Conservation (phyloP, 73 alveolate species). For the Uronychia binucleata region DNA sequence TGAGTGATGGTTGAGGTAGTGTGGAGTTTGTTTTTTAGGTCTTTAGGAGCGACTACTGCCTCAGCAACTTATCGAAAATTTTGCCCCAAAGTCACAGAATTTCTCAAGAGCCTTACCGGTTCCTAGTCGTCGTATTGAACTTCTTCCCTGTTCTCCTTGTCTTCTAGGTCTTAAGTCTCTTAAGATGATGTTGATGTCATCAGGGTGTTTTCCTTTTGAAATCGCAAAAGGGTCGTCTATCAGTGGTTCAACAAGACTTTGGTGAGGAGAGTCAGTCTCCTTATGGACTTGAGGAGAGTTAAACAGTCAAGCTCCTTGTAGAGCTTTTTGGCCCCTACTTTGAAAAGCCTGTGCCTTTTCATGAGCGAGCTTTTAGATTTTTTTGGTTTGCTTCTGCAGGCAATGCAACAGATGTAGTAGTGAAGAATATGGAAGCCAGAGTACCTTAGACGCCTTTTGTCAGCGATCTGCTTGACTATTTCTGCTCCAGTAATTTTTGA, state of each 20-base stretch:
- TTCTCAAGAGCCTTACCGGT: no score
- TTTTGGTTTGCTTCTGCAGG: background rate
- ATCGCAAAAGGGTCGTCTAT: slow-evolving; percentile 23
- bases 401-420: background rate
- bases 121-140: background rate
- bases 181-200: background rate
- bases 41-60: no score
- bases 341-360: background rate
- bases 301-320: background rate
- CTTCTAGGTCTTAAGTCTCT: background rate
- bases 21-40: no score
- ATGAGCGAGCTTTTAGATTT: background rate
- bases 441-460: background rate
- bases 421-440: background rate
- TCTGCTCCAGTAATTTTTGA: background rate
- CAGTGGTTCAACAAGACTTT: background rate
- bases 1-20: no score
- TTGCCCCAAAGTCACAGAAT: no score
- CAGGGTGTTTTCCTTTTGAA: slow-evolving; percentile 17
- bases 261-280: background rate
- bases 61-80: no score
- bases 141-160: background rate
- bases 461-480: background rate
- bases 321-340: background rate
- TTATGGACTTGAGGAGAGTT: background rate